Evolutionary conservation across 345 rosid genomes (phyloP), one percentile per base, ranked within the genome.

Genomic region (Populus nigra): DNA sequence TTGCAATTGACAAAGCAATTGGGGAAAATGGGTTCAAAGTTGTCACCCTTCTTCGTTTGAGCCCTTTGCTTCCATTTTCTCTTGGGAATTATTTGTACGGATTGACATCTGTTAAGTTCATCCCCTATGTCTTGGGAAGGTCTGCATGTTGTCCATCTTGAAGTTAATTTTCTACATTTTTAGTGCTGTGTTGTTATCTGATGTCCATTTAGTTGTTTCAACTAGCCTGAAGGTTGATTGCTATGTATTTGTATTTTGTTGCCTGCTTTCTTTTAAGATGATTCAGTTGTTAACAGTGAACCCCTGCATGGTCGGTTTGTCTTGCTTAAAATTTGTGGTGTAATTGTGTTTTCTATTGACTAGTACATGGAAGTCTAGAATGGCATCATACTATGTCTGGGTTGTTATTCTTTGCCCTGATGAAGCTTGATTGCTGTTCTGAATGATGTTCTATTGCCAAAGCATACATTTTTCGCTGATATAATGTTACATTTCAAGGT

Each of bases 31-130:
- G 99, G 33, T 96, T 96, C 83, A 87, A 81, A 85, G 94, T 96
- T 65, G 98, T 96, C 38, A 93, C 99, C 29, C 93, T 96, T 18
- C 94, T 96, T 81, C 89, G 98, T 5, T 86, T 96, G 80, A 96
- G 99, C 78, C 99, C 99, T 68, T 87, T 96, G 81, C 99, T 96
- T 85, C 99, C 98, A 4, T 96, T 96, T 77, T 93, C 98, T 74
- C 89, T 96, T 16, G 99, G 97, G 69, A 93, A 96, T 83, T 96
- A 96, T 86, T 80, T 96, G 20, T 96, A 96, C 39, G 99, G 98
- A 9, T 84, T 96, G 87, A 93, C 99, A 23, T 93, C 98, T 31
- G 98, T 96, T 27, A 91, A 96, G 91, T 96, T 96, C 61, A 81
- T 89, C 68, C 98, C 98, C 31, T 95, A 95, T 65, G 91, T 93